Conservation (phyloP, 345 rosid genomes). For the Gossypium anomalum region DNA sequence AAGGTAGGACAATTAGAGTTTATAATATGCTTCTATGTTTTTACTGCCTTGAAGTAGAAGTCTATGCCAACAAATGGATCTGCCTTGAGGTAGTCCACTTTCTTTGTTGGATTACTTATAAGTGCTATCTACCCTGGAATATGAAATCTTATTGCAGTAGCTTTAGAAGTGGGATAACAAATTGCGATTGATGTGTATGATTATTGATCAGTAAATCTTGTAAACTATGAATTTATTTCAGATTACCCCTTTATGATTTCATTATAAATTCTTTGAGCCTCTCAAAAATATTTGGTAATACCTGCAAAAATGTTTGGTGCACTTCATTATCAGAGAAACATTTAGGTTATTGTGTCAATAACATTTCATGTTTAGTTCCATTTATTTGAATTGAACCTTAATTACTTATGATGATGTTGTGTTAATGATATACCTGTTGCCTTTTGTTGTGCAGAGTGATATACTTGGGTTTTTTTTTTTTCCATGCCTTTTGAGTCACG, state of each 20-base stretch:
- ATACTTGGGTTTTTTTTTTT: too few relatives aligned
- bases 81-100: not conserved
- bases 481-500: too few relatives aligned
- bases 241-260: conserved; percentile 47
- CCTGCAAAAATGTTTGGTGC: conserved; percentile 57
- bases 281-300: conserved; percentile 47
- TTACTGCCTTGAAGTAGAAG: not conserved
- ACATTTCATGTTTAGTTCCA: too few relatives aligned
- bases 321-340: conserved; percentile 66
- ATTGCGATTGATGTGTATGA: not conserved
- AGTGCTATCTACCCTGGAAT: conserved; percentile 1
- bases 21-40: not conserved
- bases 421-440: too few relatives aligned
- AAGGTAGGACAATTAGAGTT: conserved; percentile 35
- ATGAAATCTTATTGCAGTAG: not conserved
- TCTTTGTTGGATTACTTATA: not conserved
- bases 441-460: too few relatives aligned
- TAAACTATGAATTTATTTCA: conserved; percentile 28
- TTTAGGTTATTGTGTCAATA: conserved; percentile 48
- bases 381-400: too few relatives aligned
- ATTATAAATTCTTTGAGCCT: conserved; percentile 58
- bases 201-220: conserved; percentile 1
- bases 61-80: not conserved
- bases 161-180: not conserved
- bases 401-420: too few relatives aligned